Evolutionary conservation across 805 yeast species (phyloP).

Genomic region (Suhomyces pyralidae): DNA sequence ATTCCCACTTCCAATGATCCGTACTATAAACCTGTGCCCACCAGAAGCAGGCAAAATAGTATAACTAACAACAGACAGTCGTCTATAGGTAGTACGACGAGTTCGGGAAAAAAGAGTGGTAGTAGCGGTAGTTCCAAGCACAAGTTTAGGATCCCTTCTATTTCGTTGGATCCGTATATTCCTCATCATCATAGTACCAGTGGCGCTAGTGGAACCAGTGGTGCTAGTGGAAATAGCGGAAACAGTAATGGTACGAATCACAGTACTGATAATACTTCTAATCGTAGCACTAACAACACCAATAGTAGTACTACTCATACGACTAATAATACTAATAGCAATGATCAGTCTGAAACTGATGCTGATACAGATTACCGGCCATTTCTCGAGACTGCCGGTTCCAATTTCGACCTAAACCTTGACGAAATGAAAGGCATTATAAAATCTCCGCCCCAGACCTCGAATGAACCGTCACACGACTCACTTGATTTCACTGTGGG

Average conservation of each 20-base stretch:
- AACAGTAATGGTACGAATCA: background rate
- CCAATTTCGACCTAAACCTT: conserved; percentile 46
- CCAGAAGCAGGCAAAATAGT: conserved; percentile 9
- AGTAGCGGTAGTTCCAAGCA: conserved; percentile 25
- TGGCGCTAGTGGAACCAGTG: background rate
- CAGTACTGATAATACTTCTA: background rate
- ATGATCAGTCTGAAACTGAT: background rate
- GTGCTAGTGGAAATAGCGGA: too few species aligned
- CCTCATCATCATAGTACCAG: conserved; percentile 5
- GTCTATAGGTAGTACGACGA: conserved; percentile 8
- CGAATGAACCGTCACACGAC: background rate
- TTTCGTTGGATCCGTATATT: conserved; percentile 28
- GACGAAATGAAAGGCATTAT: conserved; percentile 53
- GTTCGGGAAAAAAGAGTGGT: conserved; percentile 13
- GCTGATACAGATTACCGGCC: background rate
- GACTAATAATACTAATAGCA: background rate
- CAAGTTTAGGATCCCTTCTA: conserved; percentile 36
- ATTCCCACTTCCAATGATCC: background rate
- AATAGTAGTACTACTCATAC: background rate
- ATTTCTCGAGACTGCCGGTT: conserved; percentile 8
- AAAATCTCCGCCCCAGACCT: conserved; percentile 18
- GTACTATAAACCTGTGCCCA: background rate
- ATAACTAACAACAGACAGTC: conserved; percentile 4
- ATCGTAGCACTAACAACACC: background rate
- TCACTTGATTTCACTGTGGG: background rate